Base-by-base conservation (phyloP, 2,329 filamentous ascomycete genomes). In the Exophiala sideris region DNA sequence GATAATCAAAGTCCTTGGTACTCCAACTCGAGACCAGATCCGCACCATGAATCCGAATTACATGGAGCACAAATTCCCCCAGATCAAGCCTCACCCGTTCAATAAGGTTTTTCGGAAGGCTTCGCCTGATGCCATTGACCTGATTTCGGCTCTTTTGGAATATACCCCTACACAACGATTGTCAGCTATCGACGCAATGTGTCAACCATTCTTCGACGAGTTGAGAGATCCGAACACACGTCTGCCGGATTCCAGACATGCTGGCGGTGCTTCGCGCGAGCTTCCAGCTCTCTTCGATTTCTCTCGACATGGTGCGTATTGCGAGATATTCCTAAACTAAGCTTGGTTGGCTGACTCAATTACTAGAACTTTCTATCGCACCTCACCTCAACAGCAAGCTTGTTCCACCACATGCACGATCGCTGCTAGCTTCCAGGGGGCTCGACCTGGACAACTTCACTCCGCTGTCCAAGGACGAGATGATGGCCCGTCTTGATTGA, bases 21-120 rank as follows among this genome's bases (percentile, higher is more conserved):
- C 94, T 14, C 94, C 94, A 14, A 97, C 94, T 34, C 84, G 94
- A 62, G 94, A 99, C 72, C 94, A 99, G 74, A 99, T 99, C 68
- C 89, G 94, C 65, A 99, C 94, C 62, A 99, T 99, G 94, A 99
- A 99, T 75, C 94, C 94, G 56, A 99, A 99, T 75, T 99, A 99
- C 76, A 99, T 99, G 94, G 94, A 99, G 77, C 94, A 99, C 79
- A 97, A 97, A 78, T 99, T 99, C 75, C 94, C 94, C 45, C 94
- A 99, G 74, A 99, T 99, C 79, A 99, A 99, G 79, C 94, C 94
- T 54, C 94, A 99, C 69, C 94, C 94, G 24, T 99, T 99, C 80
- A 95, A 88, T 77, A 97, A 97, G 83, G 94, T 99, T 52, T 97
- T 99, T 83, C 87, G 94, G 65, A 96, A 95, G 82, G 94, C 94